Evolutionary conservation across 1,139 yeast genomes (phyloP).

Genomic region (Kodamaea ohmeri): DNA sequence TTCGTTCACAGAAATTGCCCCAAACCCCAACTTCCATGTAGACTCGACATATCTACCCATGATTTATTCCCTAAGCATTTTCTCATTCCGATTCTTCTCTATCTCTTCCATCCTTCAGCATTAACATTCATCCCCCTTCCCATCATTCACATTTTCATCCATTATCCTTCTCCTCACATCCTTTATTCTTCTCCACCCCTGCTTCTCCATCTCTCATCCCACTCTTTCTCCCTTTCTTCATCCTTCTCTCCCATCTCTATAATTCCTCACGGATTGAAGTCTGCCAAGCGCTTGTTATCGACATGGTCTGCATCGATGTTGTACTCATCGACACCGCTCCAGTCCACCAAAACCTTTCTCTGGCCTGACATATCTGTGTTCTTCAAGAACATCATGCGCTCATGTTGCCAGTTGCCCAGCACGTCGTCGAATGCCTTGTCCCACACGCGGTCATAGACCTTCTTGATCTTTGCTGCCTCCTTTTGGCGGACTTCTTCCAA

Average conservation of each 20-base stretch:
- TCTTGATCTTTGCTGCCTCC: conserved; percentile 63
- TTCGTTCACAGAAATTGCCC: too few species aligned
- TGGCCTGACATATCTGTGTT: conserved; percentile 62
- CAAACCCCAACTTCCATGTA: too few species aligned
- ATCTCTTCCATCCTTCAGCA: too few species aligned
- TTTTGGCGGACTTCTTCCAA: conserved; percentile 76
- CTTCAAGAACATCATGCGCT: conserved; percentile 63
- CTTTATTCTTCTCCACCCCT: background rate
- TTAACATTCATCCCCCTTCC: too few species aligned
- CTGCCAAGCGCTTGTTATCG: conserved; percentile 38
- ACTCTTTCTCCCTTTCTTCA: background rate
- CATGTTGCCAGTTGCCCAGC: conserved; percentile 63
- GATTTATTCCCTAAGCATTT: too few species aligned
- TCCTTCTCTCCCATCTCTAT: conserved; percentile 8
- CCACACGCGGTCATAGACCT: conserved; percentile 75
- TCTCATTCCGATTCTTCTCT: too few species aligned
- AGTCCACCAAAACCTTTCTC: conserved; percentile 56
- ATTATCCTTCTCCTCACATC: background rate
- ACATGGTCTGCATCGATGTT: conserved; percentile 24
- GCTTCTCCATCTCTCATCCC: background rate
- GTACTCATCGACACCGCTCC: conserved; percentile 61
- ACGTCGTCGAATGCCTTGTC: conserved; percentile 74
- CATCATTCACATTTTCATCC: background rate
- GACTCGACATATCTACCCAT: too few species aligned
- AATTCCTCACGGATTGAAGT: conserved; percentile 34